A percentile compares a stretch with the other conserved stretches of the same genome.
phyloP scores from a whole-genome alignment of 345 rosid genomes.

The Nephelium lappaceum region DNA sequence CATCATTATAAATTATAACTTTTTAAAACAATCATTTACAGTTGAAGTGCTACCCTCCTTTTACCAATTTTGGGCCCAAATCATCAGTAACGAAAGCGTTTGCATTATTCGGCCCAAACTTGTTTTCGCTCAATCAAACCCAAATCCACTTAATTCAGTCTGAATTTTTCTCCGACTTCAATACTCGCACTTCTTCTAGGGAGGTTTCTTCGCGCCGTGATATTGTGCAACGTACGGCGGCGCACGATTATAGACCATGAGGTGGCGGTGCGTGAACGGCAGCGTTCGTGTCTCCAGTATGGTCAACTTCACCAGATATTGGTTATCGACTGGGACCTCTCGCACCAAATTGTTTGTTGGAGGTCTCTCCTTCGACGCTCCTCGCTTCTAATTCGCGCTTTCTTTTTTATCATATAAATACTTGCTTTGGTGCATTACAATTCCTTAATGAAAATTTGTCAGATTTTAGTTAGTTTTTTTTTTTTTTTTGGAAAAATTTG shows the following conservation, averaged over 20 bases:
- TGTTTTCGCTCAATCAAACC: too few species aligned
- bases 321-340: slow-evolving; percentile 26
- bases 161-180: neutral
- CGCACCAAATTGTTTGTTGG: slow-evolving; percentile 58
- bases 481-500: too few species aligned
- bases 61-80: too few species aligned
- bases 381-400: neutral
- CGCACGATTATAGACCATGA: slow-evolving; percentile 7
- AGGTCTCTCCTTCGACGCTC: slow-evolving; percentile 34
- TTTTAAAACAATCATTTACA: too few species aligned
- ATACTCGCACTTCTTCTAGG: neutral
- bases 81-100: too few species aligned
- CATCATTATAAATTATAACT: too few species aligned
- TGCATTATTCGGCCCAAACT: too few species aligned
- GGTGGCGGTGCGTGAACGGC: slow-evolving; percentile 29
- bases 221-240: neutral
- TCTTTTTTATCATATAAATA: neutral
- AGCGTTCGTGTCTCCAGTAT: neutral
- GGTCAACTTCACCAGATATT: neutral
- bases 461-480: too few species aligned
- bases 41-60: too few species aligned
- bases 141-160: too few species aligned
- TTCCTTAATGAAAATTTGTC: neutral
- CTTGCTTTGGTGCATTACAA: neutral
- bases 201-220: neutral